These are phyloP conservation scores for Achaetomium macrosporum DNA, from an alignment of 2,329 filamentous ascomycete genomes.

Conservation along the genomic window DNA sequence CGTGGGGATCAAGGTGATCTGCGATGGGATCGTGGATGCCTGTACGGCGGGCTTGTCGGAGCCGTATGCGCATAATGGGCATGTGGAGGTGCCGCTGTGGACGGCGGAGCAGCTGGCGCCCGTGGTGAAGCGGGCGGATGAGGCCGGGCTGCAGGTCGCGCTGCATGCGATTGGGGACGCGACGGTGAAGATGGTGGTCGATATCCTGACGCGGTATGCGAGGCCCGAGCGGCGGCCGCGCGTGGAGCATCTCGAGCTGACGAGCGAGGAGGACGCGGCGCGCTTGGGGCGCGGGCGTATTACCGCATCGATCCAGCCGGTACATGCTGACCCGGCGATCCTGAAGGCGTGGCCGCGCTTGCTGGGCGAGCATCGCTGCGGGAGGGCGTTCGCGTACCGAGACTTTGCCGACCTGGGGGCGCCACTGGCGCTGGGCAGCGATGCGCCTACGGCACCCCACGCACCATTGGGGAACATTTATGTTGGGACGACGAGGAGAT, in stretches of 20 bases:
- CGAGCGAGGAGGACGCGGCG: slow-evolving; percentile 47
- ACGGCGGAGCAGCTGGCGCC: slow-evolving; percentile 43
- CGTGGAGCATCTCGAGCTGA: slow-evolving; percentile 60
- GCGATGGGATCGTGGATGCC: slow-evolving; percentile 59
- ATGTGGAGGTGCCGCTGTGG: slow-evolving; percentile 50
- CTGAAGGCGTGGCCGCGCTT: slow-evolving; percentile 55
- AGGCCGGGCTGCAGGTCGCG: slow-evolving; percentile 52
- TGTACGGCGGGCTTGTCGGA: slow-evolving; percentile 57
- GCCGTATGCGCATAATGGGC: slow-evolving; percentile 48
- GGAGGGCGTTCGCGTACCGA: slow-evolving; percentile 56
- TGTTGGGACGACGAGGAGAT: slow-evolving; percentile 52
- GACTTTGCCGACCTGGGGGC: slow-evolving; percentile 54
- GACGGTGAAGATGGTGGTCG: slow-evolving; percentile 52
- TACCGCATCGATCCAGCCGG: slow-evolving; percentile 53
- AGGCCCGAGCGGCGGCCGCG: slow-evolving; percentile 48
- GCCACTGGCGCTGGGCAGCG: slow-evolving; percentile 50
- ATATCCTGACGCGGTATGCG: slow-evolving; percentile 43
- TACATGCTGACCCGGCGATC: slow-evolving; percentile 56
- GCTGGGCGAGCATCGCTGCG: slow-evolving; percentile 48
- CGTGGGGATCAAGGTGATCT: slow-evolving; percentile 59
- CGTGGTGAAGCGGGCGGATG: slow-evolving; percentile 49
- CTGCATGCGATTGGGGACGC: slow-evolving; percentile 61
- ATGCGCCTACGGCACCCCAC: slow-evolving; percentile 55
- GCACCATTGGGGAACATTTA: slow-evolving; percentile 51
- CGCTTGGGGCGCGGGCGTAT: slow-evolving; percentile 54